Evolutionary conservation across 129 eudicot species (phyloP), one percentile per base, ranked within the genome.

Genomic region (Chrysanthemum seticuspe): DNA sequence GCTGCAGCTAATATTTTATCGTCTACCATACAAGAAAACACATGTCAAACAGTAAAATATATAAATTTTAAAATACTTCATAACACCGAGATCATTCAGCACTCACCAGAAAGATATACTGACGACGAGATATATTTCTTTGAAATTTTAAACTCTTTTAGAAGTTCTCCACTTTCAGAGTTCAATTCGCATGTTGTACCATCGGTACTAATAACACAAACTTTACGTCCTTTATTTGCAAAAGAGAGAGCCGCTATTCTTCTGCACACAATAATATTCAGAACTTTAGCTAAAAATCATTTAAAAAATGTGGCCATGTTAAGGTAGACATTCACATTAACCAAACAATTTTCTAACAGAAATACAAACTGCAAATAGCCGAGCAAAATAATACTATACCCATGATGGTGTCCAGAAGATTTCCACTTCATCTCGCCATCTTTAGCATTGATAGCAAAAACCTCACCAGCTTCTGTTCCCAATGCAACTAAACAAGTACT

Each of bases 161-260:
- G 0, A 53, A 73, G 68, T 73, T 83, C 88, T 59, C 91, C 88
- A 10, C 73, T 83, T 83, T 78, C 87, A 21, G 88, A 72, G 76
- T 80, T 72, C 69, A 86, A 62, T 72, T 83, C 88, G 49, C 76
- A 78, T 50, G 72, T 72, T 77, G 59, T 72, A 18, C 91, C 91
- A 61, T 78, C 59, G 1, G 74, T 72, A 66, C 80, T 68, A 19
- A 87, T 67, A 50, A 70, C 76, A 51, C 62, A 36, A 59, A 87
- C 74, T 69, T 62, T 81, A 25, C 76, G 78, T 21, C 88, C 91
- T 66, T 78, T 77, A 21, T 76, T 84, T 53, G 76, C 59, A 79
- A 81, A 83, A 52, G 83, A 81, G 15, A 87, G 81, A 79, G 80
- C 67, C 15, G 68, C 80, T 58, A 81, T 81, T 75, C 82, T 85